Evolutionary conservation across 2,329 filamentous ascomycete species (phyloP), one percentile per base, ranked within the genome.

Genomic region (Myriosclerotinia scirpicola): DNA sequence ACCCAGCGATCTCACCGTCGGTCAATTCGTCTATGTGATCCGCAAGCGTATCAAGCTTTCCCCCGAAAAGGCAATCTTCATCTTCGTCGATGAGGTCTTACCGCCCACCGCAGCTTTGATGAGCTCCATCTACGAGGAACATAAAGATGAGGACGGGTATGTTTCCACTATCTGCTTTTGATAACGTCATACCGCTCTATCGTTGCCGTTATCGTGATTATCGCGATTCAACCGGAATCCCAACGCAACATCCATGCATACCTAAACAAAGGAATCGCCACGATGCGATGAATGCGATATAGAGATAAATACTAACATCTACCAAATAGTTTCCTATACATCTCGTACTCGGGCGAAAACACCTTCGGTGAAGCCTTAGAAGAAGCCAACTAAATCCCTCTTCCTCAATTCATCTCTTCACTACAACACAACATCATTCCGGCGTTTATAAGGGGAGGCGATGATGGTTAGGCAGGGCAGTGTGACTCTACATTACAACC

Each of bases 21-120:
- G 95, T 76, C 95, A 99, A 89, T 97, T 99, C 79, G 95, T 99
- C 83, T 99, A 99, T 81, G 95, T 99, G 72, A 99, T 99, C 82
- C 93, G 95, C 80, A 99, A 99, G 87, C 91, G 95, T 78, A 99
- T 99, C 84, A 99, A 99, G 92, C 87, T 99, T 74, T 97, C 93
- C 65, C 95, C 95, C 42, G 95, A 99, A 85, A 99, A 99, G 87
- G 95, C 95, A 79, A 99, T 99, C 83, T 99, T 99, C 86, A 98
- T 99, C 86, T 99, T 98, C 82, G 95, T 99, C 77, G 94, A 98
- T 79, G 95, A 98, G 82, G 94, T 97, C 62, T 86, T 99, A 66
- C 95, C 95, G 62, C 95, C 95, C 3, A 98, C 95, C 11, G 95
- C 95, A 68, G 95, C 95, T 68, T 87, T 99, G 64, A 99, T 99